A percentile compares a stretch with the other conserved stretches of the same genome.
Conservation (phyloP, 257 asterid species). For the Echites panduratus region DNA sequence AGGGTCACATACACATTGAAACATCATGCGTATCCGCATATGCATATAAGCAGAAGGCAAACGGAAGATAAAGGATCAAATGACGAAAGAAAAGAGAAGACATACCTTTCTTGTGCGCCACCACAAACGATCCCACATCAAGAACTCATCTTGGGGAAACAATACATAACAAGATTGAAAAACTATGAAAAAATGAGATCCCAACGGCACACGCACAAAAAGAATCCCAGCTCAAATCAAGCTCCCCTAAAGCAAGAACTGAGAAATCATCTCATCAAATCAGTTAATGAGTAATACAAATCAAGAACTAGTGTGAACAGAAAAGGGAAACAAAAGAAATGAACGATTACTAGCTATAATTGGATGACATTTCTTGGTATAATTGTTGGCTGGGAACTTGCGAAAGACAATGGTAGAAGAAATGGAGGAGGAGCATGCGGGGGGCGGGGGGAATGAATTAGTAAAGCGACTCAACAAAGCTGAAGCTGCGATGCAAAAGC, state of each 20-base stretch:
- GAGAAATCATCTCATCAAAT: background rate
- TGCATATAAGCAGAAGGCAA: background rate
- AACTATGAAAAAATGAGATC: background rate
- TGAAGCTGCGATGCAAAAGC: conserved; percentile 3
- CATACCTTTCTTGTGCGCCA: conserved; percentile 13
- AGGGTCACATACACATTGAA: background rate
- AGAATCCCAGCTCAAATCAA: conserved; percentile 1
- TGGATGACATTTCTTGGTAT: conserved; percentile 4
- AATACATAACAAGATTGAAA: background rate
- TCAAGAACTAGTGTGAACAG: conserved; percentile 1
- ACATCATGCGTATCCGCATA: too few species aligned
- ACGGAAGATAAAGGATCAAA: background rate
- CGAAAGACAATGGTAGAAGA: background rate
- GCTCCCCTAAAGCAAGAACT: conserved; percentile 1
- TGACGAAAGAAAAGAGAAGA: background rate
- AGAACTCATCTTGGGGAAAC: conserved; percentile 12
- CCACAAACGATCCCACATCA: conserved; percentile 16
- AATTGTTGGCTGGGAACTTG: conserved; percentile 9
- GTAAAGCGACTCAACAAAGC: background rate
- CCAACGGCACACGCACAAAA: conserved; percentile 2
- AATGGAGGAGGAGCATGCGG: background rate
- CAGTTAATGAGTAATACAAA: background rate
- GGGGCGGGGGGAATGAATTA: conserved; percentile 20
- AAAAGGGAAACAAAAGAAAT: conserved; percentile 1
- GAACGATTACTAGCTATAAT: background rate